These are phyloP conservation scores for Tulasnella sp. DNA, from an alignment of 768 basidiomycete species.

Conservation along the genomic window DNA sequence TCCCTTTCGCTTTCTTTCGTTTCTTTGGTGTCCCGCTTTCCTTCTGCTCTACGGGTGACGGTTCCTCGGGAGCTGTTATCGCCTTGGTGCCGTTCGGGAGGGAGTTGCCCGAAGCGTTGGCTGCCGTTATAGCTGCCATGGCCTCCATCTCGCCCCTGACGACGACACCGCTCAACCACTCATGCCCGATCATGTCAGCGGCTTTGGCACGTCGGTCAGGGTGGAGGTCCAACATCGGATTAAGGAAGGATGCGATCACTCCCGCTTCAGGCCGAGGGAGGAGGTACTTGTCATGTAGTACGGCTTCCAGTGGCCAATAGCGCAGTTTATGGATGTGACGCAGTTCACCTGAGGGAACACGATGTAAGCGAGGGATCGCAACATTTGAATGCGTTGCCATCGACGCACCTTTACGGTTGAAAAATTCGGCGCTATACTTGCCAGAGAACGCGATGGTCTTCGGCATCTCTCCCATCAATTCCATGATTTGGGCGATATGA, in stretches of 20 bases:
- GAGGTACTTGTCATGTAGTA: conserved; percentile 90
- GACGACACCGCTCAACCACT: conserved; percentile 72
- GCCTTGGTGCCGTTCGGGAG: not conserved
- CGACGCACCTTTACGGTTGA: conserved; percentile 82
- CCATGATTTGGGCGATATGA: conserved; percentile 96
- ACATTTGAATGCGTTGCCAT: not conserved
- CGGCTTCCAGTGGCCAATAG: conserved; percentile 74
- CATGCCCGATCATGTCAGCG: conserved; percentile 69
- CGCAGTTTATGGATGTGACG: conserved; percentile 90
- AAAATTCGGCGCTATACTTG: conserved; percentile 89
- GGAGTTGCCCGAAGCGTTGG: not conserved
- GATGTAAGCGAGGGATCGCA: not conserved
- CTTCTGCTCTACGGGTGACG: not conserved
- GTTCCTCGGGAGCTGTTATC: not conserved
- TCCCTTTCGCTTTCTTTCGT: conserved; percentile 8
- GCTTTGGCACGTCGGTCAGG: conserved; percentile 85
- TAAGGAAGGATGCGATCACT: conserved; percentile 64
- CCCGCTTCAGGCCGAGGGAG: conserved; percentile 77
- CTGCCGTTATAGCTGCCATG: not conserved
- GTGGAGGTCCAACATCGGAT: conserved; percentile 80
- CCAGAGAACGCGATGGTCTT: conserved; percentile 72
- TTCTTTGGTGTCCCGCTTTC: not conserved
- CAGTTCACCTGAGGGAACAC: conserved; percentile 47
- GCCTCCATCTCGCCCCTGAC: conserved; percentile 82
- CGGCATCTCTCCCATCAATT: conserved; percentile 85